Conservation (phyloP, 495 filamentous ascomycete species). For the Penicillium pulvis region DNA sequence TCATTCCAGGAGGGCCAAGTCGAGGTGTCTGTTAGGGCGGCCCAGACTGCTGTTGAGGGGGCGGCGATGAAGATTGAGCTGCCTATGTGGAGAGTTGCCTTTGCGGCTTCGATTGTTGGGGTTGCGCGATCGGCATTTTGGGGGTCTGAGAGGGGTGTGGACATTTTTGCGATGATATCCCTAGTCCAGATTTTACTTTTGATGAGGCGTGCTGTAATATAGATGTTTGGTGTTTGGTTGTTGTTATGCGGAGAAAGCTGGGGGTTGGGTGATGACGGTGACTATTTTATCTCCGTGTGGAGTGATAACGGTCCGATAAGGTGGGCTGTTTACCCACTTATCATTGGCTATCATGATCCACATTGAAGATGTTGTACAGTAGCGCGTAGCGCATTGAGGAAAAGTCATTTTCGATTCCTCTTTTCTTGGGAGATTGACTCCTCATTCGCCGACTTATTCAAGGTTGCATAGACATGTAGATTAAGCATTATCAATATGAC, state of each 20-base stretch:
- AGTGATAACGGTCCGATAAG: conserved; percentile 8
- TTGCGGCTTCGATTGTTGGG: conserved; percentile 31
- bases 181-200: neutral
- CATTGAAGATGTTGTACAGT: neutral
- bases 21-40: conserved; percentile 40
- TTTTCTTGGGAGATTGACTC: too few species aligned
- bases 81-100: conserved; percentile 35
- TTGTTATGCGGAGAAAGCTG: neutral
- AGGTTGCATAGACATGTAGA: neutral
- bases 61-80: conserved; percentile 40
- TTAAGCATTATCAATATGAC: neutral
- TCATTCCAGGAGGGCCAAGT: conserved; percentile 48
- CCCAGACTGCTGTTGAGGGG: conserved; percentile 37
- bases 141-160: conserved; percentile 22
- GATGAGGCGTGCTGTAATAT: too few species aligned
- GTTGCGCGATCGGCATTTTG: conserved; percentile 33
- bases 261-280: neutral
- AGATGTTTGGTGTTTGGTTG: neutral
- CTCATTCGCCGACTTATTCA: too few species aligned
- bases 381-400: too few species aligned
- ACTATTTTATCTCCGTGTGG: neutral
- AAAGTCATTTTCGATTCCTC: too few species aligned
- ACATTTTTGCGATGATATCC: neutral
- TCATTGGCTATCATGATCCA: neutral
- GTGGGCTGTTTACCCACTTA: neutral